A percentile compares a stretch with the other conserved stretches of the same genome.
Evolutionary conservation across 129 eudicot genomes (phyloP).

Genomic region (Apium graveolens): DNA sequence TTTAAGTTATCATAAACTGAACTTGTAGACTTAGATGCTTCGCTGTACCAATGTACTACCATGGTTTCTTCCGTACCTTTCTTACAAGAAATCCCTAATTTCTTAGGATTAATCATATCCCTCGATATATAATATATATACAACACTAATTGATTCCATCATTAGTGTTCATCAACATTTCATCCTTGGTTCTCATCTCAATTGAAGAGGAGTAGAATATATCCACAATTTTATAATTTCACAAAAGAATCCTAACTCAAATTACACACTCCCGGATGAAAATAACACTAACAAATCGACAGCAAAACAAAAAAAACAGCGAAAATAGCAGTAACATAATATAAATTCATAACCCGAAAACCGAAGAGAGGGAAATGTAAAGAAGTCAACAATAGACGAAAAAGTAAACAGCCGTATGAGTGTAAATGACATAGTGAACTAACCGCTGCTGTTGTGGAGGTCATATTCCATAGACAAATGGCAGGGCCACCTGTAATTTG

Average conservation of each 20-base stretch:
- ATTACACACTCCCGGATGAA: background rate
- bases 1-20: too few species aligned
- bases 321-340: background rate
- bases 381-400: background rate
- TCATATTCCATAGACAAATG: slow-evolving; percentile 80
- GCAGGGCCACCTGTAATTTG: slow-evolving; percentile 6
- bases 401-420: background rate
- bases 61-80: too few species aligned
- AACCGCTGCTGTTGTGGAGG: slow-evolving; percentile 64
- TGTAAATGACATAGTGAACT: slow-evolving; percentile 3
- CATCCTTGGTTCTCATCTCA: too few species aligned
- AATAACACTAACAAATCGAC: background rate
- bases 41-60: too few species aligned
- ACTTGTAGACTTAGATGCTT: too few species aligned
- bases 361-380: background rate
- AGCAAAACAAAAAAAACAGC: background rate
- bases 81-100: too few species aligned
- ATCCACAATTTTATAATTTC: background rate
- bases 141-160: too few species aligned
- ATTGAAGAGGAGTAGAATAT: too few species aligned
- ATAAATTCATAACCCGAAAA: background rate
- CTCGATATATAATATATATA: too few species aligned
- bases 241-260: background rate
- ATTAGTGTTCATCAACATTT: too few species aligned
- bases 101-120: too few species aligned